Base-by-base conservation (phyloP, 2,329 filamentous ascomycete species). In the Colletotrichum eremochloae region DNA sequence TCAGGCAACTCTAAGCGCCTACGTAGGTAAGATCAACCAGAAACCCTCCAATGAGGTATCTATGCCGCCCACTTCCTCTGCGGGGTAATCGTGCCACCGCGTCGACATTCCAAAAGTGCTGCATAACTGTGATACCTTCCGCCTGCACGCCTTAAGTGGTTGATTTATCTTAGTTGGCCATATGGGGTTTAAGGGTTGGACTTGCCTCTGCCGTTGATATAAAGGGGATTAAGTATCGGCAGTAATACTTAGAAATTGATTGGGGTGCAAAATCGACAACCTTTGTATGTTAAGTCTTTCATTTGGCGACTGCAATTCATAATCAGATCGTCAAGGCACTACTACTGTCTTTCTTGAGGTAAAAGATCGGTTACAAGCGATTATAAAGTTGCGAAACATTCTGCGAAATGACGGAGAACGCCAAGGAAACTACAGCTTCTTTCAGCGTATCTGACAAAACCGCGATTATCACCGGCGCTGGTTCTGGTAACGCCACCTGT, bases 401-500 rank as follows among this genome's bases (percentile, higher is more conserved):
- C 8, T 1, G 18, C 20, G 3, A 42, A 31, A 55, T 64, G 48
- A 36, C 18, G n/a, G 7, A 6, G 36, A 18, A 38, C 29, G 3
- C 15, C 20, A 40, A 29, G 24, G 50, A 40, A 31, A 24, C 44
- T 0, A 9, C 8, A n/a, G 20, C 76, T 36, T 73, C 75, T 40
- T 81, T 76, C 46, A 76, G 72, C 15, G 75, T 79, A 11, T 66
- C 73, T 31, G 78, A 75, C 60, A 80, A 79, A 63, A 78, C 77
- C 2, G 78, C 78, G 55, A 76, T 80, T 9, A 40, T 80, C 61
- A 79, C 78, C 0, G 78, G 78, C 4, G 78, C 77, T 6, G 78
- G 78, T 1, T 79, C 77, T 20, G 78, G 77, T 77, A 67, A 20
- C 68, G 31, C 7, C 18, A 14, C 44, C 11, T 20, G 31, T 14